Evolutionary conservation across 768 basidiomycete species (phyloP).

Genomic region (Pleurotus sapidus): DNA sequence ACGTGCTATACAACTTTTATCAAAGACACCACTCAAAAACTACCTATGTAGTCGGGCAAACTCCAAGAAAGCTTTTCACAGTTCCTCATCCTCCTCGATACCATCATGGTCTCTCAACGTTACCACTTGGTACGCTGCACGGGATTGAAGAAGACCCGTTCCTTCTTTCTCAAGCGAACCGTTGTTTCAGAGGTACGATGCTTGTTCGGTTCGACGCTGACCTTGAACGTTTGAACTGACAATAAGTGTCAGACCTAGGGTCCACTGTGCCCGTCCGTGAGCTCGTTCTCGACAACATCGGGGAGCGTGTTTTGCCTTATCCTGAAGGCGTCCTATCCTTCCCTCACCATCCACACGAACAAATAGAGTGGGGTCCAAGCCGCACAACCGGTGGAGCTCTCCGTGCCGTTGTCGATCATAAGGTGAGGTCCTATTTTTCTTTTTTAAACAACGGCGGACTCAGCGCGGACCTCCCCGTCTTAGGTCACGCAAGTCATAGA

Average conservation of each 20-base stretch:
- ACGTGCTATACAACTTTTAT: background rate
- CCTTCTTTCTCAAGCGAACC: constrained; percentile 54
- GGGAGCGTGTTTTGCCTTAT: constrained; percentile 60
- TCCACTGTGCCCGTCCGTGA: constrained; percentile 40
- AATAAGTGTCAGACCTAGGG: constrained; percentile 41
- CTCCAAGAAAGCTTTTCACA: constrained; percentile 82
- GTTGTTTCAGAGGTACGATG: constrained; percentile 53
- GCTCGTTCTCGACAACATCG: constrained; percentile 56
- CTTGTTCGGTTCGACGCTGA: background rate
- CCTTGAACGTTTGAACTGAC: background rate
- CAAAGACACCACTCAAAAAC: background rate
- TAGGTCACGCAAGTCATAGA: constrained; percentile 80
- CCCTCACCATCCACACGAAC: constrained; percentile 63
- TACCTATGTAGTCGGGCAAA: constrained; percentile 72
- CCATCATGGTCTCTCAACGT: constrained; percentile 64
- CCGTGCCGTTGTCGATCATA: constrained; percentile 59
- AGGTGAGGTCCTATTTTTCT: constrained; percentile 31
- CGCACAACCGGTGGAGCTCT: constrained; percentile 50
- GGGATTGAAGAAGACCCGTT: constrained; percentile 86
- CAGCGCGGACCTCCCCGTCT: background rate
- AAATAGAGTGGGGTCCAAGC: constrained; percentile 61
- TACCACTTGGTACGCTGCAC: constrained; percentile 68
- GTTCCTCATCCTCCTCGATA: constrained; percentile 73
- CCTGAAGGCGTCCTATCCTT: constrained; percentile 53
- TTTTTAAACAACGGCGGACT: too few relatives aligned